Evolutionary conservation across 345 rosid species (phyloP).

Genomic region (Hibiscus mutabilis): DNA sequence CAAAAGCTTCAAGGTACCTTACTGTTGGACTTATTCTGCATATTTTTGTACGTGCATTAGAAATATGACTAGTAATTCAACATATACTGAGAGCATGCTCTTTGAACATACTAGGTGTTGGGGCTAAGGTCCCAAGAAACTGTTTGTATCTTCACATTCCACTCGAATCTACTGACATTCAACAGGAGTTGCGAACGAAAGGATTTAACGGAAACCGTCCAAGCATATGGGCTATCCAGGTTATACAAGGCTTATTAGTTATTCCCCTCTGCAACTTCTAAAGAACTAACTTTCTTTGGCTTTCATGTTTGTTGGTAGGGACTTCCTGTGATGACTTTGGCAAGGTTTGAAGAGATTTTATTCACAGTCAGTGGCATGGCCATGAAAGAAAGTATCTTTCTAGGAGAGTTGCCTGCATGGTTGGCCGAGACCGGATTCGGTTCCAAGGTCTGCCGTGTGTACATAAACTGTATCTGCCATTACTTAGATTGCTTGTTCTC

Average conservation of each 20-base stretch:
- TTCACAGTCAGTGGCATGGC: slow-evolving; percentile 51
- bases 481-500: background rate
- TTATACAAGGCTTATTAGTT: slow-evolving; percentile 17
- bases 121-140: slow-evolving; percentile 68
- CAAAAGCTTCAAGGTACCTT: slow-evolving; percentile 60
- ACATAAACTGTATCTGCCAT: background rate
- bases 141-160: slow-evolving; percentile 73
- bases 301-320: slow-evolving; percentile 47
- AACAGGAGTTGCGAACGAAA: slow-evolving; percentile 40
- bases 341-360: slow-evolving; percentile 60
- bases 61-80: too few species aligned
- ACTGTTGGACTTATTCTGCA: slow-evolving; percentile 13
- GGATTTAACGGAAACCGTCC: slow-evolving; percentile 72
- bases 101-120: slow-evolving; percentile 56
- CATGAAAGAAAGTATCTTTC: slow-evolving; percentile 28
- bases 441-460: slow-evolving; percentile 31
- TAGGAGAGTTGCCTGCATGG: slow-evolving; percentile 10
- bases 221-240: slow-evolving; percentile 90
- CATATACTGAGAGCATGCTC: slow-evolving; percentile 14
- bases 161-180: slow-evolving; percentile 37
- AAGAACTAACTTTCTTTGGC: background rate
- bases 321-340: slow-evolving; percentile 50
- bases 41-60: background rate
- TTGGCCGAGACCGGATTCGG: slow-evolving; percentile 48
- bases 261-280: background rate